Conservation (phyloP, 306 rosid genomes). For the Casuarina equisetifolia region DNA sequence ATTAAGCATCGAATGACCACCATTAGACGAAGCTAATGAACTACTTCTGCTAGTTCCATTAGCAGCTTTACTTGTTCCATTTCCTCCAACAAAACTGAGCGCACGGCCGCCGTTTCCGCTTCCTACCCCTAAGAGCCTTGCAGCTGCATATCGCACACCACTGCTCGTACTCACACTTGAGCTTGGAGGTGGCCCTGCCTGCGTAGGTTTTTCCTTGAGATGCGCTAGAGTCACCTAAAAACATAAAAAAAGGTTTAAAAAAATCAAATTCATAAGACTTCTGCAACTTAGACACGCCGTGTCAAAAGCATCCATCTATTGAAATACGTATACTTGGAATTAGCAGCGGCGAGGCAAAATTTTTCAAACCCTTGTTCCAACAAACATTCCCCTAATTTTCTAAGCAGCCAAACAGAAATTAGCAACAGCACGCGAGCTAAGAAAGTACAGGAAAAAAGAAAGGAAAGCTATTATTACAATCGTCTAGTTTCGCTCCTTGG, state of each 20-base stretch:
- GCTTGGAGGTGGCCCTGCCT: background rate
- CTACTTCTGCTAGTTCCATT: slow-evolving; percentile 8
- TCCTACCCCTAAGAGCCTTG: slow-evolving; percentile 7
- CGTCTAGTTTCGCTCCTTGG: background rate
- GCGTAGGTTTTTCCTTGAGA: slow-evolving; percentile 8
- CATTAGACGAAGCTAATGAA: background rate
- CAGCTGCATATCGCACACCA: slow-evolving; percentile 5
- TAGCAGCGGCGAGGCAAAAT: background rate
- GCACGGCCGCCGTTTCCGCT: slow-evolving; percentile 5
- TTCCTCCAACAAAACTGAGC: slow-evolving; percentile 10
- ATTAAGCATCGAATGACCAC: slow-evolving; percentile 5
- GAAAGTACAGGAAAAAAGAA: background rate
- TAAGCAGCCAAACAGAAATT: background rate
- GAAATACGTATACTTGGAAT: background rate
- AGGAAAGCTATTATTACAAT: background rate
- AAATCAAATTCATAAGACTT: background rate
- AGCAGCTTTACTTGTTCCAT: slow-evolving; percentile 2
- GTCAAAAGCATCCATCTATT: background rate
- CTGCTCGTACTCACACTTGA: background rate
- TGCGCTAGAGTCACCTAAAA: slow-evolving; percentile 3
- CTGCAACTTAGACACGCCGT: background rate
- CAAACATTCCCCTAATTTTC: background rate
- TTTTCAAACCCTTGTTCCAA: background rate
- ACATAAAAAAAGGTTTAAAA: background rate
- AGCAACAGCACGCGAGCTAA: background rate